phyloP scores from a whole-genome alignment of 108 stramenopile species.

The Fragilariopsis cylindrus region DNA sequence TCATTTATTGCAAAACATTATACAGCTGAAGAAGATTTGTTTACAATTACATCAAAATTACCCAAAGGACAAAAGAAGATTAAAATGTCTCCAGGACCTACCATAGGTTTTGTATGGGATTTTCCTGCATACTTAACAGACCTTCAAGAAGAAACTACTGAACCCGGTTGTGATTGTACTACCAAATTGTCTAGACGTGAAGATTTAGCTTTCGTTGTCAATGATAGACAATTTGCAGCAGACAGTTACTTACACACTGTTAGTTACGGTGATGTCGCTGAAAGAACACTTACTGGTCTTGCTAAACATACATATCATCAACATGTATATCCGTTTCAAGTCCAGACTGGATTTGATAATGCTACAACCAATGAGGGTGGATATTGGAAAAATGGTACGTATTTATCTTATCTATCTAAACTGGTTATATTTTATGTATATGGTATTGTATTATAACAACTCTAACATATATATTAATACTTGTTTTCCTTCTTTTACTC shows the following conservation, averaged over 20 bases:
- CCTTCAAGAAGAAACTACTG: not conserved
- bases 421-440: too few species aligned
- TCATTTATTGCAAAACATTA: not conserved
- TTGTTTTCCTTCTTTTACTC: too few species aligned
- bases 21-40: not conserved
- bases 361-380: too few species aligned
- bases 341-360: too few species aligned
- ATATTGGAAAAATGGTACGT: too few species aligned
- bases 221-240: not conserved
- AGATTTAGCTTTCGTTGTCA: not conserved
- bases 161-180: slow-evolving; percentile 8
- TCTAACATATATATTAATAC: too few species aligned
- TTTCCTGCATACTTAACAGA: not conserved
- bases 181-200: slow-evolving; percentile 6
- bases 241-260: not conserved
- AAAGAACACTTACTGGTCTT: not conserved
- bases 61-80: not conserved
- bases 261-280: slow-evolving; percentile 13
- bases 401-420: too few species aligned
- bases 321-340: slow-evolving; percentile 9
- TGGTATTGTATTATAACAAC: too few species aligned
- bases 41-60: not conserved
- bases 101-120: not conserved
- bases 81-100: not conserved
- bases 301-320: slow-evolving; percentile 30